These are phyloP conservation scores for Yamadazyma jaroonii DNA, from an alignment of 1,139 yeast genomes.

Conservation along the genomic window DNA sequence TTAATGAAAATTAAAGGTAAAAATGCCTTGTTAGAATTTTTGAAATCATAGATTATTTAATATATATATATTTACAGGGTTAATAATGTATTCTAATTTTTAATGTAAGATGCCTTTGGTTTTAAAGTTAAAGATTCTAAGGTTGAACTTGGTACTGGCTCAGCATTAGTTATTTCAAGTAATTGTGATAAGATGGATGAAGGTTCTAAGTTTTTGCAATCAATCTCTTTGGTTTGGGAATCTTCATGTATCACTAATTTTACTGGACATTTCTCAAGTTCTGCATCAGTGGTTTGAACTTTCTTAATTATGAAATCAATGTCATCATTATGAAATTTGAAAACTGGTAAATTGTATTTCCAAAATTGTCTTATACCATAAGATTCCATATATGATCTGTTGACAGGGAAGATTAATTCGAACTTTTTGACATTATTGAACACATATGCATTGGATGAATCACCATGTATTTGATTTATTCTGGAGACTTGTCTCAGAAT, in stretches of 20 bases:
- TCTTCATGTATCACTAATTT: conserved; percentile 30
- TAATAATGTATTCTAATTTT: conserved; percentile 1
- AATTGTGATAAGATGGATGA: conserved; percentile 28
- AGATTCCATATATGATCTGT: conserved; percentile 28
- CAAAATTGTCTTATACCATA: conserved; percentile 55
- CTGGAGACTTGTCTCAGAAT: conserved; percentile 34
- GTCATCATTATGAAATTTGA: conserved; percentile 78
- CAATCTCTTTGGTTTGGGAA: conserved; percentile 23
- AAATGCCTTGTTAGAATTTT: conserved; percentile 59
- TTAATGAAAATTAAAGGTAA: conserved; percentile 69
- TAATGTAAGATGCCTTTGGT: conserved; percentile 2
- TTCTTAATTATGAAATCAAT: conserved; percentile 61
- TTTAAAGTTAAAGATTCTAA: conserved; percentile 10
- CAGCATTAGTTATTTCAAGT: conserved; percentile 31
- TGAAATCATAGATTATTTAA: conserved; percentile 23
- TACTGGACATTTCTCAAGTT: conserved; percentile 49
- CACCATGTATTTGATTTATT: conserved; percentile 40
- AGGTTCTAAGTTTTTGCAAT: conserved; percentile 20
- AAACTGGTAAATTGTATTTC: conserved; percentile 69
- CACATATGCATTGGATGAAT: conserved; percentile 30
- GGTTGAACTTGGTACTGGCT: conserved; percentile 24
- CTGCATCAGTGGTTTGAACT: conserved; percentile 40
- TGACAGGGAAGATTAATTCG: conserved; percentile 30
- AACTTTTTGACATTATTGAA: conserved; percentile 21
- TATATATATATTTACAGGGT: conserved; percentile 3